These are phyloP conservation scores for Claviceps arundinis DNA, from an alignment of 2,329 filamentous ascomycete species.

Conservation along the genomic window DNA sequence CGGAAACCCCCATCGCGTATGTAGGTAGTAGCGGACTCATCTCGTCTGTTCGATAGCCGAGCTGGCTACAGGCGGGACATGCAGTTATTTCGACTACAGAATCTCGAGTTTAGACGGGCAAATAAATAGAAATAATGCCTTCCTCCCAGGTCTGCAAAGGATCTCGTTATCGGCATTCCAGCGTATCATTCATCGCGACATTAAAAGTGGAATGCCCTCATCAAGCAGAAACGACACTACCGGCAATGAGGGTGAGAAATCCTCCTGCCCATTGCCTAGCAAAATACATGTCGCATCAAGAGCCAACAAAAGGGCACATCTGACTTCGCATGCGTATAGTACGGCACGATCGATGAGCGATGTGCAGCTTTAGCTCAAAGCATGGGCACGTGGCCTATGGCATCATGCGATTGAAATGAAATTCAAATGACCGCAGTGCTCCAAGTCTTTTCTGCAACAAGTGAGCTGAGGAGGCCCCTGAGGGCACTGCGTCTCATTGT, in stretches of 20 bases:
- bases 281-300: neutral
- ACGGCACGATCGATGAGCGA: neutral
- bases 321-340: neutral
- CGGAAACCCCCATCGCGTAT: no score
- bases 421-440: no score
- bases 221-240: slow-evolving; percentile 41
- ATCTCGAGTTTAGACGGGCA: neutral
- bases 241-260: neutral
- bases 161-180: slow-evolving; percentile 86
- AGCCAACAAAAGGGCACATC: neutral
- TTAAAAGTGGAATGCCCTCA: slow-evolving; percentile 95
- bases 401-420: neutral
- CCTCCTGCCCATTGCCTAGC: neutral
- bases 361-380: neutral
- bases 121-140: neutral
- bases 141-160: slow-evolving; percentile 72
- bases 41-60: no score
- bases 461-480: no score
- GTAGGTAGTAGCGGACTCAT: no score
- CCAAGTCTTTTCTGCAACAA: no score
- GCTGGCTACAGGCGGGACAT: no score
- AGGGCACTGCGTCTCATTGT: neutral
- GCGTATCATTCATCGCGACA: slow-evolving; percentile 95
- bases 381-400: neutral
- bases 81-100: no score